Conservation (phyloP, 495 filamentous ascomycete genomes). For the Pseudoneurospora amorphoporcata region DNA sequence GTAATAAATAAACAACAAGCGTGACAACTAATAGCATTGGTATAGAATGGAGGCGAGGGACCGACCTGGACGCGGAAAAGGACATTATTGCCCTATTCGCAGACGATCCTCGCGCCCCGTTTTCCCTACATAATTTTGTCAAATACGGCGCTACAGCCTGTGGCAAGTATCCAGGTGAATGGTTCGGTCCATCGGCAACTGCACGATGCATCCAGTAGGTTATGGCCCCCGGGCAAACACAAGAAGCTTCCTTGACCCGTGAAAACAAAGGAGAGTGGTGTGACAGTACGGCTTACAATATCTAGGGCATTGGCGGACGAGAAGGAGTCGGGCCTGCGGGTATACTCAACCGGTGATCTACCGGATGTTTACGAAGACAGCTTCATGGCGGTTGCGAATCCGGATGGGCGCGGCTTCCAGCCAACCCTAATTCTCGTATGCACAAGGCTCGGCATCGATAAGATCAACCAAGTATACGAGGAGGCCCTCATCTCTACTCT, state of each 20-base stretch:
- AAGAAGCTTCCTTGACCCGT: neutral
- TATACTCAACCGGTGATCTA: conserved; percentile 84
- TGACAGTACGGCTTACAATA: conserved; percentile 15
- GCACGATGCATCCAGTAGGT: conserved; percentile 91
- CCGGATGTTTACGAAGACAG: conserved; percentile 87
- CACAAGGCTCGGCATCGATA: conserved; percentile 82
- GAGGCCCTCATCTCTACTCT: conserved; percentile 72
- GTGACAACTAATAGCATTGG: conserved; percentile 11
- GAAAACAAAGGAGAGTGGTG: neutral
- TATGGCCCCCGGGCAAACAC: neutral
- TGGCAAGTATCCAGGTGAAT: conserved; percentile 91
- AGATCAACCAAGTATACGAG: conserved; percentile 87
- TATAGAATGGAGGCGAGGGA: conserved; percentile 69
- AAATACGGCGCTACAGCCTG: conserved; percentile 77
- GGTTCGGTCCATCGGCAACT: conserved; percentile 98
- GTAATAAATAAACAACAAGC: neutral
- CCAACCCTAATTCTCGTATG: conserved; percentile 86
- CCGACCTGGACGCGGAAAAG: conserved; percentile 51
- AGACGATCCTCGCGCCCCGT: conserved; percentile 75
- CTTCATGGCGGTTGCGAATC: conserved; percentile 63
- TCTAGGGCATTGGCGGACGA: conserved; percentile 60
- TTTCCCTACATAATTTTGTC: conserved; percentile 94
- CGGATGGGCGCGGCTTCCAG: conserved; percentile 51
- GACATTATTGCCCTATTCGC: conserved; percentile 75
- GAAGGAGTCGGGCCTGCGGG: conserved; percentile 50